These are phyloP conservation scores for Epichloe festucae DNA, from an alignment of 2,329 filamentous ascomycete species.

Conservation along the genomic window DNA sequence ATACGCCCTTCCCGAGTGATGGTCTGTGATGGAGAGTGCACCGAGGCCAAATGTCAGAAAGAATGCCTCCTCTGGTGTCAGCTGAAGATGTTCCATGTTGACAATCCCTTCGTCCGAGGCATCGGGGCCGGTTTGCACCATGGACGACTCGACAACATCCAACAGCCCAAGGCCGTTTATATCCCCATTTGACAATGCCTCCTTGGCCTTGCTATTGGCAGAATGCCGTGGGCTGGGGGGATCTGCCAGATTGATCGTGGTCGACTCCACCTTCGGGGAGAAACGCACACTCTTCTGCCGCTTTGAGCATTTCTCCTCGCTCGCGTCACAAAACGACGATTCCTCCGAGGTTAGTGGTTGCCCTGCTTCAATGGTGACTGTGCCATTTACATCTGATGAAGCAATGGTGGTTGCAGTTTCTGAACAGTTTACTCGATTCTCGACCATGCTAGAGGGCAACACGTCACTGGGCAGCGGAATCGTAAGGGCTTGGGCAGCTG, in stretches of 20 bases:
- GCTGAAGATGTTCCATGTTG: constrained; percentile 73
- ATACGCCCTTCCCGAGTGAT: constrained; percentile 30
- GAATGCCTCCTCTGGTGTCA: constrained; percentile 82
- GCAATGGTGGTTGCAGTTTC: not conserved
- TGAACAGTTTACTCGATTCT: not conserved
- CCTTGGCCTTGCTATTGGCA: constrained; percentile 10
- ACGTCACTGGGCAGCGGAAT: not conserved
- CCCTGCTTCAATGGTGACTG: not conserved
- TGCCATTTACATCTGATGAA: not conserved
- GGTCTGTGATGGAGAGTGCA: constrained; percentile 49
- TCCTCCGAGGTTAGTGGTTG: not conserved
- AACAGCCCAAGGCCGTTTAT: not conserved
- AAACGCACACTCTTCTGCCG: constrained; percentile 56
- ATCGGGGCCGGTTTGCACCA: not conserved
- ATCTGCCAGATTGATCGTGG: constrained; percentile 41
- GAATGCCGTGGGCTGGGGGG: constrained; percentile 32
- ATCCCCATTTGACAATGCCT: not conserved
- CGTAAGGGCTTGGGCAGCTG: not conserved
- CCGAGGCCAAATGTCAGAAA: constrained; percentile 78
- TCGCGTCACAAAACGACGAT: constrained; percentile 9
- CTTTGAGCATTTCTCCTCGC: constrained; percentile 19
- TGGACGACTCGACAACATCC: not conserved
- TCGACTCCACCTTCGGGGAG: constrained; percentile 52
- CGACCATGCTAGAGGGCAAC: not conserved
- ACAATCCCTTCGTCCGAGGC: constrained; percentile 15